Evolutionary conservation across 2,329 filamentous ascomycete species (phyloP).

Genomic region (Diaporthe capsici): DNA sequence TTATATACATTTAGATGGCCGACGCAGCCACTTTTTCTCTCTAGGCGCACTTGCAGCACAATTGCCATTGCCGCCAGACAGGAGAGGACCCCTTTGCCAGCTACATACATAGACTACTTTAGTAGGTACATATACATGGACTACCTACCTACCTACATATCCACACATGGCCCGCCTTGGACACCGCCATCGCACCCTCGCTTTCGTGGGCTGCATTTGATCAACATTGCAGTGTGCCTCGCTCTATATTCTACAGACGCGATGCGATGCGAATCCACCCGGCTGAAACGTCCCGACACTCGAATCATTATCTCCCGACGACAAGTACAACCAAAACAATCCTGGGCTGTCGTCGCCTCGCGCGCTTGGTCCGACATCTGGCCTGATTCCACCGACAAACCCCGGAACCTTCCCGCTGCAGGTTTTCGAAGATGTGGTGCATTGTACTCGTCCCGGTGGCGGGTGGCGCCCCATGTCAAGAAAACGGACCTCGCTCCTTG

Average conservation of each 20-base stretch:
- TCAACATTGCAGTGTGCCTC: background rate
- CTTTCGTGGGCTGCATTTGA: background rate
- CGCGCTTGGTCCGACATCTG: background rate
- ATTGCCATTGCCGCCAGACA: background rate
- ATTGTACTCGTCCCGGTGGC: background rate
- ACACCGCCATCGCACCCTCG: background rate
- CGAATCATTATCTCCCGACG: background rate
- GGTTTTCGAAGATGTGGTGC: background rate
- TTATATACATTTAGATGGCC: background rate
- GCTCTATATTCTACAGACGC: background rate
- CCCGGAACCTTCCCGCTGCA: background rate
- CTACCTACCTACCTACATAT: background rate
- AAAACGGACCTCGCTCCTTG: background rate
- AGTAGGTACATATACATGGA: background rate
- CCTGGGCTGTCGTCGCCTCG: background rate
- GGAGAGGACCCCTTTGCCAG: background rate
- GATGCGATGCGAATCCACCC: background rate
- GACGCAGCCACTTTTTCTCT: background rate
- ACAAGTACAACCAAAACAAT: background rate
- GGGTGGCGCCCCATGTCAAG: background rate
- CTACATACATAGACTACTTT: background rate
- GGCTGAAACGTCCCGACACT: background rate
- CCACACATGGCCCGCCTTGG: background rate
- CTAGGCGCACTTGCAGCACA: conserved; percentile 17
- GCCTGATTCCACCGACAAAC: background rate